Conservation (phyloP, 495 filamentous ascomycete species). For the Xylaria longipes region DNA sequence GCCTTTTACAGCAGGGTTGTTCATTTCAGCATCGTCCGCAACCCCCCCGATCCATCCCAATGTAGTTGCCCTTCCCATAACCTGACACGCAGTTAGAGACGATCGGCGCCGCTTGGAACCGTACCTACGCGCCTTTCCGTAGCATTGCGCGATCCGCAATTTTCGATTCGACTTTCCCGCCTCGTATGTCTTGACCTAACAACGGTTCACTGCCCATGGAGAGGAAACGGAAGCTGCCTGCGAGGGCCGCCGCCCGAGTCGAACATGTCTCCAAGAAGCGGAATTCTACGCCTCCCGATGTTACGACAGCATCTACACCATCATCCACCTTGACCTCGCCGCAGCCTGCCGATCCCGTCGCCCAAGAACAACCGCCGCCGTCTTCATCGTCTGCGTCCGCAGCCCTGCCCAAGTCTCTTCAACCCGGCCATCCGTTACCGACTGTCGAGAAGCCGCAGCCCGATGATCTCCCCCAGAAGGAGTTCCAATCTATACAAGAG, state of each 20-base stretch:
- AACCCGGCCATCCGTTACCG: constrained; percentile 71
- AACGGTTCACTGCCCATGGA: constrained; percentile 46
- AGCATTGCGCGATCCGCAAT: constrained; percentile 8
- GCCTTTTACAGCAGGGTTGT: not conserved
- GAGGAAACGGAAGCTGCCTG: constrained; percentile 63
- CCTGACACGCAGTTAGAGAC: not conserved
- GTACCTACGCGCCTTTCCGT: not conserved
- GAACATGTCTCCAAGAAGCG: constrained; percentile 60
- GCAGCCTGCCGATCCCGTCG: constrained; percentile 35
- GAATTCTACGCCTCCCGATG: constrained; percentile 46
- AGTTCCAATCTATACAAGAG: constrained; percentile 84
- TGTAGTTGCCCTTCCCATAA: not conserved
- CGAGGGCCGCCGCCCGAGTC: constrained; percentile 57
- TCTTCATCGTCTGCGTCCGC: not conserved
- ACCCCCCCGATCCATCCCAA: not conserved
- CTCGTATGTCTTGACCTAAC: constrained; percentile 18
- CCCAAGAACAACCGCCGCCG: constrained; percentile 58
- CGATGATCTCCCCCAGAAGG: constrained; percentile 64
- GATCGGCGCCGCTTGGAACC: not conserved
- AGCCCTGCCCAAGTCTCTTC: constrained; percentile 61
- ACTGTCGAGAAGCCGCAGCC: constrained; percentile 73
- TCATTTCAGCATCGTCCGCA: not conserved
- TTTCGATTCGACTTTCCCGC: not conserved
- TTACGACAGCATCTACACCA: constrained; percentile 46
- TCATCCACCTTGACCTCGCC: constrained; percentile 41